phyloP scores from a whole-genome alignment of 2,329 filamentous ascomycete genomes.

The Didymella pinodella region DNA sequence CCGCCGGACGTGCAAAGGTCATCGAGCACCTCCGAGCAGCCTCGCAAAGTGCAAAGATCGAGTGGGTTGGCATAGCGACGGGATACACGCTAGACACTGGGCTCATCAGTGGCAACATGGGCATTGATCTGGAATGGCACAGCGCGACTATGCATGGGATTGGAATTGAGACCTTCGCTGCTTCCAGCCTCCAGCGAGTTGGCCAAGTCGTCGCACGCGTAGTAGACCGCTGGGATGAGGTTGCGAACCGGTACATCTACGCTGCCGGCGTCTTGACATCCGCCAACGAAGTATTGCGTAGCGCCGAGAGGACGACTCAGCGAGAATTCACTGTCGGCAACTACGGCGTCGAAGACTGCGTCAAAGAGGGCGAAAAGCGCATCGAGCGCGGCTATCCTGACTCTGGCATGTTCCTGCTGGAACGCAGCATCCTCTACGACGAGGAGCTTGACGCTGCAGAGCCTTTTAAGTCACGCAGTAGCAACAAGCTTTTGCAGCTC shows the following conservation, averaged over 20 bases:
- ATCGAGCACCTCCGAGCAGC: conserved; percentile 40
- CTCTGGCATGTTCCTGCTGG: conserved; percentile 51
- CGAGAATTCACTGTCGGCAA: conserved; percentile 44
- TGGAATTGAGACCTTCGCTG: conserved; percentile 48
- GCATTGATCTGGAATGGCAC: conserved; percentile 52
- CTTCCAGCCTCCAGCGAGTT: conserved; percentile 44
- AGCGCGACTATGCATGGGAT: conserved; percentile 50
- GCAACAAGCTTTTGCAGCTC: conserved; percentile 30
- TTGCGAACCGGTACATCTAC: conserved; percentile 50
- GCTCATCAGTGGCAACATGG: conserved; percentile 46
- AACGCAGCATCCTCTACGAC: conserved; percentile 51
- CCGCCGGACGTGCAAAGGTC: conserved; percentile 38
- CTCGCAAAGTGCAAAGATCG: conserved; percentile 27
- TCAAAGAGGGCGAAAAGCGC: conserved; percentile 46
- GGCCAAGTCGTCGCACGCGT: conserved; percentile 39
- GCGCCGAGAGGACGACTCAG: conserved; percentile 38
- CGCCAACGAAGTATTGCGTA: conserved; percentile 43
- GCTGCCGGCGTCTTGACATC: conserved; percentile 43
- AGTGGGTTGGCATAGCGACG: conserved; percentile 48
- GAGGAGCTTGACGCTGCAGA: conserved; percentile 31
- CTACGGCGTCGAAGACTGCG: conserved; percentile 45
- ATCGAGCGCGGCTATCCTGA: conserved; percentile 50
- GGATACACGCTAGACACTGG: conserved; percentile 45
- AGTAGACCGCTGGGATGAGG: conserved; percentile 42
- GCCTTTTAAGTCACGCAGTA: conserved; percentile 39